Evolutionary conservation across 257 asterid species (phyloP).

Genomic region (Ilex asprella): DNA sequence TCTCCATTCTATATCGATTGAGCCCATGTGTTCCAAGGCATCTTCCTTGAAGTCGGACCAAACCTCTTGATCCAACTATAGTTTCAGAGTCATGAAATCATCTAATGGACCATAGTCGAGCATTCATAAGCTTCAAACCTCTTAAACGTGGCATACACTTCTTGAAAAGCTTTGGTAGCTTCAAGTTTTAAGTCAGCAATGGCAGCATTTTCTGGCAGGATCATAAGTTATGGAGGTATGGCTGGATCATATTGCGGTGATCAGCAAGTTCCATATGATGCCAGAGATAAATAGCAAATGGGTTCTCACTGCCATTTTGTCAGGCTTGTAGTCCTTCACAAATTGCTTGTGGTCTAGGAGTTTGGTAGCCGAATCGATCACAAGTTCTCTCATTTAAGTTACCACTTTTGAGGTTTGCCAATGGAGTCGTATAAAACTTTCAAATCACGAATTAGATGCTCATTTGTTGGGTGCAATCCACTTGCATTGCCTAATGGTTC

Average conservation of each 20-base stretch:
- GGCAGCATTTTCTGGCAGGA: conserved; percentile 67
- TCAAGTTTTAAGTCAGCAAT: conserved; percentile 74
- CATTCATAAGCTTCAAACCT: conserved; percentile 80
- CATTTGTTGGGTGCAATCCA: not conserved
- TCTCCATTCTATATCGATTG: conserved; percentile 70
- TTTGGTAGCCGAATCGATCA: conserved; percentile 40
- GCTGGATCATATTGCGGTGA: conserved; percentile 30
- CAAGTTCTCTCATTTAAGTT: conserved; percentile 22
- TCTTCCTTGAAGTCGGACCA: conserved; percentile 47
- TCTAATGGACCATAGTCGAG: conserved; percentile 69
- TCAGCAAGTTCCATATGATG: conserved; percentile 80
- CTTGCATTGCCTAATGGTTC: not conserved
- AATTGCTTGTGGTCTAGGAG: conserved; percentile 90
- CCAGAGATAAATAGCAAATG: conserved; percentile 42
- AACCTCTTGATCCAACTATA: conserved; percentile 61
- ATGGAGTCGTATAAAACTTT: no score
- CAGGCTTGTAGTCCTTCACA: conserved; percentile 63
- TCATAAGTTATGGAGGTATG: conserved; percentile 72
- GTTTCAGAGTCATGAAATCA: conserved; percentile 75
- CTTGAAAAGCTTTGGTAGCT: conserved; percentile 79
- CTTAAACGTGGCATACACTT: conserved; percentile 62
- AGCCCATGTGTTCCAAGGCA: conserved; percentile 48
- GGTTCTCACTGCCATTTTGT: conserved; percentile 26
- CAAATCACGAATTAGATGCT: no score
- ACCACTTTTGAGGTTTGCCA: not conserved